Conservation (phyloP, 2,329 filamentous ascomycete species). For the Colletotrichum orchidophilum region DNA sequence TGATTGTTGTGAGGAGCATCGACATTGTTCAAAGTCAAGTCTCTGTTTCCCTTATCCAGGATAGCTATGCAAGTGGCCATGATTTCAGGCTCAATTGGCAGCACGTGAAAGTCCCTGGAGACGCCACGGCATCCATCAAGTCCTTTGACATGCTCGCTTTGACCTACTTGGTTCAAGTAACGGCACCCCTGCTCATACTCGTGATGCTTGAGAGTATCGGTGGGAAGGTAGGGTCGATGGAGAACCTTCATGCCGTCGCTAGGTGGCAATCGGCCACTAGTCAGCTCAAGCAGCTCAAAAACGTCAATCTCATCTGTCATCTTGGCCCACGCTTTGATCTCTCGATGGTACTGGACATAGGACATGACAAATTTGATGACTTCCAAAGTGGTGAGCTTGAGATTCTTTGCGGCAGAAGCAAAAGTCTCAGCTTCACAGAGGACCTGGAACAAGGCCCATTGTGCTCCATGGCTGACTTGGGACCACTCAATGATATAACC, state of each 20-base stretch:
- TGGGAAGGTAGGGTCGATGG: slow-evolving; percentile 38
- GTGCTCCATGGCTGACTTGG: neutral
- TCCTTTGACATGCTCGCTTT: neutral
- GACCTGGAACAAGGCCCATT: slow-evolving; percentile 13
- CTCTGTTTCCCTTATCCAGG: neutral
- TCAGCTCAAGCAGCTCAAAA: slow-evolving; percentile 3
- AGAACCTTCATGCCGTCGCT: slow-evolving; percentile 23
- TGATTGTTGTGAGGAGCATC: neutral
- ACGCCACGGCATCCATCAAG: slow-evolving; percentile 34
- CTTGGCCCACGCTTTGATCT: neutral
- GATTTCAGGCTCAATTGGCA: slow-evolving; percentile 39
- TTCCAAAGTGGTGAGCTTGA: neutral
- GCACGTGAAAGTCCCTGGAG: slow-evolving; percentile 36
- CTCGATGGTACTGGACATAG: neutral
- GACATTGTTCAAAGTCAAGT: neutral
- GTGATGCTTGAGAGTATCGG: slow-evolving; percentile 34
- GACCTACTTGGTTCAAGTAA: slow-evolving; percentile 33
- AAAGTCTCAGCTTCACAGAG: slow-evolving; percentile 3
- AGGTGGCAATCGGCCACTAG: slow-evolving; percentile 20
- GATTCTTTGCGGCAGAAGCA: neutral
- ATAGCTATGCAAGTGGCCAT: slow-evolving; percentile 6
- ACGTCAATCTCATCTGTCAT: slow-evolving; percentile 20
- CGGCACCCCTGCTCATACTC: slow-evolving; percentile 33
- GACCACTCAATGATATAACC: neutral
- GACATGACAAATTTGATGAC: slow-evolving; percentile 11